These are phyloP conservation scores for Phallus indusiatus DNA, from an alignment of 768 basidiomycete species.

Conservation along the genomic window DNA sequence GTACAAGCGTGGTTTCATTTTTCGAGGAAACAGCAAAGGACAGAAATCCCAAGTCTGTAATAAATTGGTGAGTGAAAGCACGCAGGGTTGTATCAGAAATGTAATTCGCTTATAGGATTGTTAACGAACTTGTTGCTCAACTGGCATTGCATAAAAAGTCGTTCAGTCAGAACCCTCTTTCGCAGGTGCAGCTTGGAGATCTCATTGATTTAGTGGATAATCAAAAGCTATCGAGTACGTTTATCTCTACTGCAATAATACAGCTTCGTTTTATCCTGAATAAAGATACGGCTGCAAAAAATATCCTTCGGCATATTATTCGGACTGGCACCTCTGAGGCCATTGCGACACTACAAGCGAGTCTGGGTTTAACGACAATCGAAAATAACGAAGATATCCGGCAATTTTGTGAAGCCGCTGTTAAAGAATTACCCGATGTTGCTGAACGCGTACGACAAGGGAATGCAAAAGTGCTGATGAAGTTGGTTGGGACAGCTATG, in stretches of 20 bases:
- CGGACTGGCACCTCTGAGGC: constrained; percentile 21
- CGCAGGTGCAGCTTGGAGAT: constrained; percentile 57
- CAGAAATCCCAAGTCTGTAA: constrained; percentile 58
- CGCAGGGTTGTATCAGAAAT: too few relatives aligned
- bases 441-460: constrained; percentile 57
- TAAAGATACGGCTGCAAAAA: constrained; percentile 58
- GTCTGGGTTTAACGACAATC: neutral
- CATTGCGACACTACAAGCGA: constrained; percentile 31
- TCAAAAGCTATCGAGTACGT: constrained; percentile 58
- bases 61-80: constrained; percentile 87
- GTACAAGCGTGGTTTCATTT: constrained; percentile 55
- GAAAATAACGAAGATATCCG: neutral
- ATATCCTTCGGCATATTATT: constrained; percentile 34
- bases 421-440: constrained; percentile 57
- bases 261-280: constrained; percentile 6
- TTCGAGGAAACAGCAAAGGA: constrained; percentile 62
- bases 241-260: neutral
- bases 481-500: constrained; percentile 82
- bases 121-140: constrained; percentile 78
- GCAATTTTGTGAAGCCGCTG: constrained; percentile 50
- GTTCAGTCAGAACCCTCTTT: constrained; percentile 50
- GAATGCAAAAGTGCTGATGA: constrained; percentile 68
- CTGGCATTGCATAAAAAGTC: constrained; percentile 49
- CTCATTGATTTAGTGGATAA: constrained; percentile 67
- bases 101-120: too few relatives aligned